phyloP scores from a whole-genome alignment of 73 alveolate genomes.

The Strombidium stylifer region DNA sequence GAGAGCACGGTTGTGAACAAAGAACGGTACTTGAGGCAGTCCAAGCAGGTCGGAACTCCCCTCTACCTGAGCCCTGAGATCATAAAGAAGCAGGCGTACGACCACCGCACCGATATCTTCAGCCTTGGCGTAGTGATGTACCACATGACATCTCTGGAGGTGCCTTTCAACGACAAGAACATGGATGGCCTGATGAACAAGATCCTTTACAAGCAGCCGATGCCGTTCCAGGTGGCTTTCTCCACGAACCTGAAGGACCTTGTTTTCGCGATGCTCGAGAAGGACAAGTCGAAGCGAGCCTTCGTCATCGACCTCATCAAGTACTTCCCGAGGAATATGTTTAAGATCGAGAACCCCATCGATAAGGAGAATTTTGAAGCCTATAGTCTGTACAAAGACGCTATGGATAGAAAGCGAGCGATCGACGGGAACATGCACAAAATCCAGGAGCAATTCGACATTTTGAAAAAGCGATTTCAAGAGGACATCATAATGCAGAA shows the following conservation, averaged over 20 bases:
- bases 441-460: too few relatives aligned
- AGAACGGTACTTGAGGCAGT: conserved; percentile 26
- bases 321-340: conserved; percentile 1
- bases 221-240: conserved; percentile 31
- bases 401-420: conserved; percentile 20
- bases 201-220: conserved; percentile 50
- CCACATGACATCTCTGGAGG: conserved; percentile 47
- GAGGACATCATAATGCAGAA: too few relatives aligned
- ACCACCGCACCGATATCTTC: conserved; percentile 57
- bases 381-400: conserved; percentile 11
- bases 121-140: conserved; percentile 57
- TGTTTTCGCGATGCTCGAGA: conserved; percentile 28
- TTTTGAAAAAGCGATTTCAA: too few relatives aligned
- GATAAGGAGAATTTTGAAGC: conserved; percentile 2
- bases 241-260: conserved; percentile 32
- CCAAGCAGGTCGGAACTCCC: conserved; percentile 52
- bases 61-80: conserved; percentile 59
- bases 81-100: conserved; percentile 42
- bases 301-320: conserved; percentile 27
- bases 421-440: conserved; percentile 28
- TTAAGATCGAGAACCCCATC: background rate
- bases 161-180: conserved; percentile 47
- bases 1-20: conserved; percentile 26
- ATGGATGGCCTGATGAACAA: conserved; percentile 19
- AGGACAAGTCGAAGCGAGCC: conserved; percentile 49